phyloP scores from a whole-genome alignment of 208 protist genomes.

The Trypanosoma cruzi region DNA sequence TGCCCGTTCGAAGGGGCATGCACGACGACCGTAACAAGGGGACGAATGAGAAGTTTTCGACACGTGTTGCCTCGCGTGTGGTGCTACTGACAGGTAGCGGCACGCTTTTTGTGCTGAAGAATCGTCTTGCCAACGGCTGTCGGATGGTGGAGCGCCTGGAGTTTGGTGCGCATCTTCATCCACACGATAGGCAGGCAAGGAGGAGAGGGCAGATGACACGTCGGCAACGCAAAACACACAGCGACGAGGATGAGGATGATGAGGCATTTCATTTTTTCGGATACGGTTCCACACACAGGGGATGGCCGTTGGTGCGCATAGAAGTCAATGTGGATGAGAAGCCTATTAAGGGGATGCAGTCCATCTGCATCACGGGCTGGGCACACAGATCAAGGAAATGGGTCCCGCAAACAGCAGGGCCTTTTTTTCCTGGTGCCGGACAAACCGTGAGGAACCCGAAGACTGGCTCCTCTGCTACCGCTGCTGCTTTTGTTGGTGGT shows the following conservation, averaged over 20 bases:
- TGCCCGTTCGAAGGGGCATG: neutral
- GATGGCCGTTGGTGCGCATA: neutral
- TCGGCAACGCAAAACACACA: neutral
- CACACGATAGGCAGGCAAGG: neutral
- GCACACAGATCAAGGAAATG: neutral
- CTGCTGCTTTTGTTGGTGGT: neutral
- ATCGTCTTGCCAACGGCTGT: neutral
- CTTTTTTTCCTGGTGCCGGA: too few species aligned
- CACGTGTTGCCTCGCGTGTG: constrained; percentile 15
- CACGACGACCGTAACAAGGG: neutral
- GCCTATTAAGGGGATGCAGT: neutral
- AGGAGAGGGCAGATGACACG: neutral
- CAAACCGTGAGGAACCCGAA: neutral
- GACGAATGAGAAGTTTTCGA: neutral
- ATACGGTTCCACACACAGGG: neutral
- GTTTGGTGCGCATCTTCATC: constrained; percentile 6
- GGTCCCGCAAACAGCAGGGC: too few species aligned
- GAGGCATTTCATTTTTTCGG: neutral
- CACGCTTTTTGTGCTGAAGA: constrained; percentile 9
- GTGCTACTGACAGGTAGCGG: constrained; percentile 7
- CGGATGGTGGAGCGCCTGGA: constrained; percentile 9
- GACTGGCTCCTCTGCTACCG: neutral
- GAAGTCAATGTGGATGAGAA: constrained; percentile 8
- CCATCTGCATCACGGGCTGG: constrained; percentile 18
- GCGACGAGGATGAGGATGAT: neutral